Percentiles rank a stretch among this genome's conserved stretches.
phyloP scores from a whole-genome alignment of 2,329 filamentous ascomycete genomes.

The Herpotrichia juniperi region DNA sequence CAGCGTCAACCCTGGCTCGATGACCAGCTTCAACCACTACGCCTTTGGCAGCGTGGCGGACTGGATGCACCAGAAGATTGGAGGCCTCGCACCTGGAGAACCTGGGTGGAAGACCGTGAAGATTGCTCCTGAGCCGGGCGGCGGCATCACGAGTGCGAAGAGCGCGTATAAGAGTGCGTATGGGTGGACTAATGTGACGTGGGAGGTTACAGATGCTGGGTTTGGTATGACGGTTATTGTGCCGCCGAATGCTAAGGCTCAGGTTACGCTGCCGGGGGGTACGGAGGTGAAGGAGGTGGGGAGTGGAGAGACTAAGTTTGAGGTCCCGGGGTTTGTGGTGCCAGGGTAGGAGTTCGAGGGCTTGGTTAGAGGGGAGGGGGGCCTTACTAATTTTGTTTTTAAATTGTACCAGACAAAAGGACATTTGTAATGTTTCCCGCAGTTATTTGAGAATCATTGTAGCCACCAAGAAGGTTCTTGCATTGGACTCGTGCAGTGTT shows the following conservation, averaged over 20 bases:
- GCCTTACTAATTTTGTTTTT: too few species aligned
- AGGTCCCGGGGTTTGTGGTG: not conserved
- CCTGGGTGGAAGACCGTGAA: constrained; percentile 50
- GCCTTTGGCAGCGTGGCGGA: constrained; percentile 56
- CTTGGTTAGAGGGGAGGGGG: too few species aligned
- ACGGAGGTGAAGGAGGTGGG: not conserved
- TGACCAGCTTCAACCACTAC: constrained; percentile 61
- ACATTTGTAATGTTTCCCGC: too few species aligned
- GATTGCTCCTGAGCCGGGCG: constrained; percentile 44
- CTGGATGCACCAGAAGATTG: constrained; percentile 51
- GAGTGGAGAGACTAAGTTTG: constrained; percentile 2
- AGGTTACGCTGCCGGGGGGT: not conserved
- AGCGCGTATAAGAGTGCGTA: constrained; percentile 38
- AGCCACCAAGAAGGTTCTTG: too few species aligned
- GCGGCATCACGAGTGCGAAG: constrained; percentile 36
- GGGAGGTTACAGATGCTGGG: constrained; percentile 14
- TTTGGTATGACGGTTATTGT: constrained; percentile 1
- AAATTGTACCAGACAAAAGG: too few species aligned
- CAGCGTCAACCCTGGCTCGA: constrained; percentile 52
- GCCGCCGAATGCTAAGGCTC: constrained; percentile 2
- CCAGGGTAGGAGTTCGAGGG: too few species aligned
- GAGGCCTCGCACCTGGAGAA: constrained; percentile 48
- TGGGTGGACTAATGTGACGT: constrained; percentile 34
- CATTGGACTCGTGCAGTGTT: too few species aligned
- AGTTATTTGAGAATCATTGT: too few species aligned